These are phyloP conservation scores for Aspergillus nomiae DNA, from an alignment of 2,329 filamentous ascomycete genomes.

Conservation along the genomic window DNA sequence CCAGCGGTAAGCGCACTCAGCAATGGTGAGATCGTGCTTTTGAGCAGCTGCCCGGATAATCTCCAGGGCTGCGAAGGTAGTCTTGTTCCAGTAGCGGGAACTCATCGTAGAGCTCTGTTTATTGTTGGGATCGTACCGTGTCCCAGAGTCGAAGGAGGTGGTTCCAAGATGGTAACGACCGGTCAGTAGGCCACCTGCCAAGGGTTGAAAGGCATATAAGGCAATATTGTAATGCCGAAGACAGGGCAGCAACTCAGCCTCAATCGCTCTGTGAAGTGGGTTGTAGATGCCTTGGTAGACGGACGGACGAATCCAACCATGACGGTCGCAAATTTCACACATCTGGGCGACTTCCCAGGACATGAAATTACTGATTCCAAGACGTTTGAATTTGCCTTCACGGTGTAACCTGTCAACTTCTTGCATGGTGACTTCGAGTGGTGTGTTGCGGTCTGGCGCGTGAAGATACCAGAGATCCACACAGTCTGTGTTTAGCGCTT, in stretches of 20 bases:
- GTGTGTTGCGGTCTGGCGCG: slow-evolving; percentile 50
- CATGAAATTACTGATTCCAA: slow-evolving; percentile 51
- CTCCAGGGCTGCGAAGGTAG: slow-evolving; percentile 45
- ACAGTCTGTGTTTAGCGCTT: slow-evolving; percentile 42
- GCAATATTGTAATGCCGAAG: slow-evolving; percentile 46
- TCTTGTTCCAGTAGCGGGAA: not conserved
- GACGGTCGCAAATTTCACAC: slow-evolving; percentile 45
- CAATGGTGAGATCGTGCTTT: slow-evolving; percentile 45
- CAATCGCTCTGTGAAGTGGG: slow-evolving; percentile 38
- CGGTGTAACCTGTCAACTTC: slow-evolving; percentile 50
- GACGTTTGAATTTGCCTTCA: slow-evolving; percentile 47
- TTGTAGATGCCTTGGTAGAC: slow-evolving; percentile 53
- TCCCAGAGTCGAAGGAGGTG: slow-evolving; percentile 6
- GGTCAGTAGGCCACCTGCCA: slow-evolving; percentile 51
- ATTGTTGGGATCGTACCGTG: not conserved
- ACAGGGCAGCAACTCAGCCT: slow-evolving; percentile 46
- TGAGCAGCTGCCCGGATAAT: slow-evolving; percentile 37
- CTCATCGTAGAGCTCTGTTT: not conserved
- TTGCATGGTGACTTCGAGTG: slow-evolving; percentile 48
- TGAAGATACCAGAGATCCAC: slow-evolving; percentile 52
- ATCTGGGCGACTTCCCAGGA: slow-evolving; percentile 52
- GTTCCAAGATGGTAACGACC: slow-evolving; percentile 36
- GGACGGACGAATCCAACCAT: slow-evolving; percentile 46
- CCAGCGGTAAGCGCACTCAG: slow-evolving; percentile 50
- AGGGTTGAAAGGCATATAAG: slow-evolving; percentile 45